These are phyloP conservation scores for Astrephomene gubernaculifera DNA, from an alignment of 139 green algal species.

Conservation along the genomic window DNA sequence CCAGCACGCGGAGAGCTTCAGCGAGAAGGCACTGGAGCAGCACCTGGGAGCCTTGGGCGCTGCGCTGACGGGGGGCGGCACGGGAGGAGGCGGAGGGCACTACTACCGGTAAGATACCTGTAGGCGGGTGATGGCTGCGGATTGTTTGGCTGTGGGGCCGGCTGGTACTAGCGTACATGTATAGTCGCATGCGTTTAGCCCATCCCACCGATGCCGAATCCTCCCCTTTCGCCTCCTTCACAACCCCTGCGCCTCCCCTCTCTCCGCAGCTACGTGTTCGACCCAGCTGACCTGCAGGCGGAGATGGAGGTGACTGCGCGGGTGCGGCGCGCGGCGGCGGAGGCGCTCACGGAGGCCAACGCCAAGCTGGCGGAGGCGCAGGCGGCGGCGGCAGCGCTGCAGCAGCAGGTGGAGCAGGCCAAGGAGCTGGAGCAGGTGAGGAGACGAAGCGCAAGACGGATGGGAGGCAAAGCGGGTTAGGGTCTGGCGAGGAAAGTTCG, in stretches of 20 bases:
- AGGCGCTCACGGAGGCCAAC: conserved; percentile 61
- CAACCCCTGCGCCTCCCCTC: not conserved
- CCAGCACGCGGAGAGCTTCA: conserved; percentile 8
- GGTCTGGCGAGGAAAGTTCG: too few species aligned
- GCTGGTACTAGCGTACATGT: too few species aligned
- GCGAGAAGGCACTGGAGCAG: conserved; percentile 32
- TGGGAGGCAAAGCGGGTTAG: too few species aligned
- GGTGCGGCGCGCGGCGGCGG: conserved; percentile 55
- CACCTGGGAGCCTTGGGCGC: not conserved
- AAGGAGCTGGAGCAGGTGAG: conserved; percentile 45
- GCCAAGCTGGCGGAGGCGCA: conserved; percentile 57
- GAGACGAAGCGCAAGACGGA: too few species aligned
- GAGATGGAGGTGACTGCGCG: conserved; percentile 59
- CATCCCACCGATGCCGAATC: not conserved
- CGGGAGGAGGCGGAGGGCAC: not conserved
- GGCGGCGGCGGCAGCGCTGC: conserved; percentile 49
- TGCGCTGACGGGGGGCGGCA: not conserved
- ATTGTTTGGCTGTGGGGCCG: too few species aligned
- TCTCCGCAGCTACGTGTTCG: conserved; percentile 54
- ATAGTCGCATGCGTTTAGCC: not conserved
- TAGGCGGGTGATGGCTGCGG: too few species aligned
- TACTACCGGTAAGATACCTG: conserved; percentile 44
- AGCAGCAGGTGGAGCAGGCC: conserved; percentile 54
- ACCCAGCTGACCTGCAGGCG: conserved; percentile 56
- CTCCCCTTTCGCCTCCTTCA: not conserved